A percentile compares a stretch with the other conserved stretches of the same genome.
Evolutionary conservation across 495 filamentous ascomycete species (phyloP).

Genomic region (Annulohypoxylon maeteangense): DNA sequence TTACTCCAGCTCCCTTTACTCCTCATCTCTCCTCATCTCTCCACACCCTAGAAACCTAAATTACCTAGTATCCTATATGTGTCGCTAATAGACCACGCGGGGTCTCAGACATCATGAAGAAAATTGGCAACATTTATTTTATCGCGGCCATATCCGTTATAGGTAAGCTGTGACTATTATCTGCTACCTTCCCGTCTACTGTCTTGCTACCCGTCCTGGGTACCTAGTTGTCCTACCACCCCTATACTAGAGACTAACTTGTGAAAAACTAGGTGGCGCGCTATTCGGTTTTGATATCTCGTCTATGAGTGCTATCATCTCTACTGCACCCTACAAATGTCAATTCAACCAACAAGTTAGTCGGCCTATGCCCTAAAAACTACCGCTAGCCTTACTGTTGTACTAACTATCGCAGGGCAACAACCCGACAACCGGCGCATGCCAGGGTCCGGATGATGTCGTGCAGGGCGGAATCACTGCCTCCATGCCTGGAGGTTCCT

Average conservation of each 20-base stretch:
- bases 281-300: constrained; percentile 87
- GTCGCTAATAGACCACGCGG: constrained; percentile 44
- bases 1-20: constrained; percentile 7
- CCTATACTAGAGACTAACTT: constrained; percentile 40
- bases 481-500: constrained; percentile 80
- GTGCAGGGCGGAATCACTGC: constrained; percentile 71
- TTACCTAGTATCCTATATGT: constrained; percentile 7
- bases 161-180: constrained; percentile 44
- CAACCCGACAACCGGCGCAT: constrained; percentile 50
- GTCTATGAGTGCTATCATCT: constrained; percentile 83
- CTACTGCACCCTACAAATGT: constrained; percentile 68
- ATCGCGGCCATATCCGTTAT: constrained; percentile 81
- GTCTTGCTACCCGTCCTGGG: not conserved
- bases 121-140: constrained; percentile 75
- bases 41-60: constrained; percentile 10
- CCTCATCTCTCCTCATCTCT: constrained; percentile 10
- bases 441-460: constrained; percentile 59
- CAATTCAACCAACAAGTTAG: constrained; percentile 68
- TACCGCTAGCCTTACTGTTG: constrained; percentile 10
- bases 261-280: constrained; percentile 66
- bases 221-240: not conserved
- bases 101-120: constrained; percentile 52
- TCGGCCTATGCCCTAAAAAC: constrained; percentile 13
- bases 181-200: constrained; percentile 10
- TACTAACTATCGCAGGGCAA: constrained; percentile 42